phyloP scores from a whole-genome alignment of 495 filamentous ascomycete genomes.

The Arthonia radiata region DNA sequence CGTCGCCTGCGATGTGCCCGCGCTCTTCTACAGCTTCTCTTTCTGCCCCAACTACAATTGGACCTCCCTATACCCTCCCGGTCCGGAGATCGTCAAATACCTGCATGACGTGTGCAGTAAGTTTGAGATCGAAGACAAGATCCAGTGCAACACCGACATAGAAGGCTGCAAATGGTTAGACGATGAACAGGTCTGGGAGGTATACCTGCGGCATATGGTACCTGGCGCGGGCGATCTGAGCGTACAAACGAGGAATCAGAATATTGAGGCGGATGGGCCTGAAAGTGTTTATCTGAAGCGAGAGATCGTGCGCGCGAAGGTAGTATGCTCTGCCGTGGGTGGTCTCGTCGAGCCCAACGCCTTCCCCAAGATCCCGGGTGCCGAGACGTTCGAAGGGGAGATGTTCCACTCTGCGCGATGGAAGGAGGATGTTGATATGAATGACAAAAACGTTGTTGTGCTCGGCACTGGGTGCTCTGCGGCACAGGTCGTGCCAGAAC shows the following conservation, averaged over 20 bases:
- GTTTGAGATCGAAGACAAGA: conserved; percentile 31
- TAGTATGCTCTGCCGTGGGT: conserved; percentile 31
- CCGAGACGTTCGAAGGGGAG: conserved; percentile 22
- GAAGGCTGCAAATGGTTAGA: conserved; percentile 32
- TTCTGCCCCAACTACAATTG: conserved; percentile 34
- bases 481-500: conserved; percentile 18
- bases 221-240: conserved; percentile 12
- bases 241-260: conserved; percentile 8
- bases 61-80: conserved; percentile 28
- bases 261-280: conserved; percentile 7
- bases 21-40: conserved; percentile 36
- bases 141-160: conserved; percentile 32
- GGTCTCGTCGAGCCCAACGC: conserved; percentile 22
- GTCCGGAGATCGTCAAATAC: conserved; percentile 32
- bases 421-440: conserved; percentile 20
- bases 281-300: conserved; percentile 14
- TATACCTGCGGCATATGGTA: conserved; percentile 15
- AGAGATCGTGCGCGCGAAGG: conserved; percentile 26
- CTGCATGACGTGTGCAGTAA: conserved; percentile 30
- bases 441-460: conserved; percentile 29
- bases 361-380: conserved; percentile 22
- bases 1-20: conserved; percentile 20
- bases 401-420: conserved; percentile 36
- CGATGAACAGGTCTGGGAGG: conserved; percentile 20
- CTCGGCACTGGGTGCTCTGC: conserved; percentile 36